A percentile compares a stretch with the other conserved stretches of the same genome.
phyloP scores from a whole-genome alignment of 441 rosid species.

The Erodium texanum region DNA sequence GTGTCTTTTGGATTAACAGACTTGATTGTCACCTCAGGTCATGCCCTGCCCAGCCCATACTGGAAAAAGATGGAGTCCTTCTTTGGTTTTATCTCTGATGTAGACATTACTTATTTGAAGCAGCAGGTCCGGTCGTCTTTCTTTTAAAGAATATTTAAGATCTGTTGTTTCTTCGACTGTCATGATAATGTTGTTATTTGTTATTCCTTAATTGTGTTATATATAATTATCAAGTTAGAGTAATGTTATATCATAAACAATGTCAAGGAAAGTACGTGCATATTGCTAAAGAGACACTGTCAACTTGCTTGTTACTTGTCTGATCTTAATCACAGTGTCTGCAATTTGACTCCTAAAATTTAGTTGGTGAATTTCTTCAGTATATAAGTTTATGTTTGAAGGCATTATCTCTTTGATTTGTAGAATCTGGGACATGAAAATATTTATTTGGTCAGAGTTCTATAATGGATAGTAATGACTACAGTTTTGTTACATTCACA shows the following conservation, averaged over 20 bases:
- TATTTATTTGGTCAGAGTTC: too few relatives aligned
- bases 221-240: neutral
- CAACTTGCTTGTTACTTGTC: too few relatives aligned
- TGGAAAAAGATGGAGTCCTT: conserved; percentile 85
- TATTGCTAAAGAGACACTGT: neutral
- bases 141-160: neutral
- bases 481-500: neutral
- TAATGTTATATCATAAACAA: neutral
- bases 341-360: too few relatives aligned
- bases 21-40: conserved; percentile 44
- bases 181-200: neutral
- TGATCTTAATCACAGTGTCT: too few relatives aligned
- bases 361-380: too few relatives aligned
- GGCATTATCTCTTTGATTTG: too few relatives aligned
- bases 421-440: too few relatives aligned
- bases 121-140: conserved; percentile 43
- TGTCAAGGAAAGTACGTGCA: neutral
- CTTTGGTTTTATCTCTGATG: conserved; percentile 66
- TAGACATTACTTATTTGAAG: conserved; percentile 52
- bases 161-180: neutral
- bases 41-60: conserved; percentile 44
- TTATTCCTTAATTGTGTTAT: neutral
- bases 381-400: too few relatives aligned
- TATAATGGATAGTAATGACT: too few relatives aligned
- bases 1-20: conserved; percentile 18